phyloP scores from a whole-genome alignment of 2,329 filamentous ascomycete genomes.

The Pyricularia grisea region DNA sequence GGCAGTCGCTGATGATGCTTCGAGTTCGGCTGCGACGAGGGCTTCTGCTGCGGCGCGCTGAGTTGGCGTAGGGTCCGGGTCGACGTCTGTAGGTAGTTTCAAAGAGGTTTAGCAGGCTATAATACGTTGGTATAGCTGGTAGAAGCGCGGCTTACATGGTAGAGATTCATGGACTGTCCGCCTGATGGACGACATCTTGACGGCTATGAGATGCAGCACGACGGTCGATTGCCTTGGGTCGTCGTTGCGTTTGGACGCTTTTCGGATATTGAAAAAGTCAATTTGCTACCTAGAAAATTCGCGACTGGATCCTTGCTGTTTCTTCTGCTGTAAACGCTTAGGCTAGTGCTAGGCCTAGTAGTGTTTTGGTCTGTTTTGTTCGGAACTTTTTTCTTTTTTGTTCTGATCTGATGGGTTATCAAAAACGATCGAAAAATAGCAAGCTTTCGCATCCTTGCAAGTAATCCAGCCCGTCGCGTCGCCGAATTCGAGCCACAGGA shows the following conservation, averaged over 20 bases:
- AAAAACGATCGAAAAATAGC: background rate
- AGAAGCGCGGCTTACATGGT: constrained; percentile 51
- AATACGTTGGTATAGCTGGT: constrained; percentile 2
- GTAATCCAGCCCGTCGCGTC: background rate
- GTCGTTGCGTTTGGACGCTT: background rate
- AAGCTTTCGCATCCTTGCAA: background rate
- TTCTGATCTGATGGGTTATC: background rate
- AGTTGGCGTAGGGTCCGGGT: constrained; percentile 55
- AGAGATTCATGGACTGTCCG: constrained; percentile 69
- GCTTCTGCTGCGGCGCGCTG: constrained; percentile 58
- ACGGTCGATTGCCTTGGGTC: background rate
- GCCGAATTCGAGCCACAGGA: background rate
- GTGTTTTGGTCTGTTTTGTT: background rate
- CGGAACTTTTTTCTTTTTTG: background rate
- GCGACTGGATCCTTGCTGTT: background rate
- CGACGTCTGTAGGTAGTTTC: constrained; percentile 62
- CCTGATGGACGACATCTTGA: constrained; percentile 1
- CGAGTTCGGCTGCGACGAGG: constrained; percentile 57
- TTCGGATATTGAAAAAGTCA: background rate
- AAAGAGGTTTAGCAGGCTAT: no score
- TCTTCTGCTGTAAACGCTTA: background rate
- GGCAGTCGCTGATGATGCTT: constrained; percentile 25
- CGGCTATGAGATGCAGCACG: background rate
- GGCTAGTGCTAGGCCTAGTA: background rate
- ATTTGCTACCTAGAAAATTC: background rate